Base-by-base conservation (phyloP, 306 rosid species). In the Medicago lupulina region DNA sequence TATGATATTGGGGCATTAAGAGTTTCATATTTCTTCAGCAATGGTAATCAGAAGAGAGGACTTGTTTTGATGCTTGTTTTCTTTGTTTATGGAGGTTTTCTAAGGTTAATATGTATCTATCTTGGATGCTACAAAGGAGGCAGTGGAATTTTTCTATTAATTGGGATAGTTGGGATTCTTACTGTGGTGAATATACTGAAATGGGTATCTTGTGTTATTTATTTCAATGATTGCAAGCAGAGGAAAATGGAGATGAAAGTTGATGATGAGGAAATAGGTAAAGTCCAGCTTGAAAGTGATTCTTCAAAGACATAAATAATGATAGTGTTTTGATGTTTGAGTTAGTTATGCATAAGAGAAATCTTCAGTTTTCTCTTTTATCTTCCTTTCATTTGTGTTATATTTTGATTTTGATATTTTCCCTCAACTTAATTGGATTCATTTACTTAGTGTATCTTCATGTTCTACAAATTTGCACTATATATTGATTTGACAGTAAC, bases 221-320 rank as follows among this genome's bases (percentile, higher is more conserved):
- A 90, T 82, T 89, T 82, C 79, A 16, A 49, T 46, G 96, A 85
- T 62, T 87, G 88, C 78, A 80, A 87, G 75, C 77, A 68, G 60
- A 23, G 82, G 21, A 58, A 80, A 61, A 10, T 81, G 44, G 85
- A 83, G 81, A 89, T 77, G 89, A 83, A 72, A 61, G 57, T 39
- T 28, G 86, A 66, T 50, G 87, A 74, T 51, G 78, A 43, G 67
- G 88, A 82, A 83, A 36, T 13, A 13, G 71, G 81, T 11, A 64
- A 64, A 36, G 71, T 12, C 49, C 60, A 55, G 61, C 61, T 80
- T 75, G 81, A 63, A 57, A 79, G 85, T 79, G 55, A 43, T 43
- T 69, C 70, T 28, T 78, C 76, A 18, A 46, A 50, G 39, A 8
- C 6, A 69, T 70, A 66, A 41, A 8, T 5, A 8, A 8, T 6